A percentile compares a stretch with the other conserved stretches of the same genome.
Evolutionary conservation across 805 yeast genomes (phyloP).

Genomic region (Metschnikowia arizonensis): DNA sequence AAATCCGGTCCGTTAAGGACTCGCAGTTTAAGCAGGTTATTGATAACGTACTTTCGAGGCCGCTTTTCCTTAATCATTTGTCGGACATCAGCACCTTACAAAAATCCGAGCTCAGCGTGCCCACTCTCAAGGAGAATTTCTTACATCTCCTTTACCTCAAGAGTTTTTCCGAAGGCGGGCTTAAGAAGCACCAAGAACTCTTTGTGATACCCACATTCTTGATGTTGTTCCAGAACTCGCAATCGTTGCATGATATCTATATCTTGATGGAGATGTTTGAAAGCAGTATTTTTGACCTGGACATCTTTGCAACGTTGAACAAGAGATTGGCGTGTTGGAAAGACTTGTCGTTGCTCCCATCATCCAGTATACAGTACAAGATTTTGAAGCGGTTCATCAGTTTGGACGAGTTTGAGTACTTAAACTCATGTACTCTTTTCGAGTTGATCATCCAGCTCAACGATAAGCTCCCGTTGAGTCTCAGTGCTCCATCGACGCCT

Average conservation of each 20-base stretch:
- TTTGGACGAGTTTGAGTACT: slow-evolving; percentile 31
- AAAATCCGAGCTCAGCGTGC: slow-evolving; percentile 4
- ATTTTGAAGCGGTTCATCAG: slow-evolving; percentile 22
- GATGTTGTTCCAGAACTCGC: slow-evolving; percentile 24
- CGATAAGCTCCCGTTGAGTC: slow-evolving; percentile 41
- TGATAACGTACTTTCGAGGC: slow-evolving; percentile 24
- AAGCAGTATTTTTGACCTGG: slow-evolving; percentile 28
- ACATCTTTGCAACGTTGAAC: slow-evolving; percentile 26
- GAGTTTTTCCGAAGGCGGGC: slow-evolving; percentile 35
- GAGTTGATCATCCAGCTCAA: slow-evolving; percentile 36
- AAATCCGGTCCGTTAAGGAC: slow-evolving; percentile 29
- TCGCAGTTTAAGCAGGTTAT: slow-evolving; percentile 31
- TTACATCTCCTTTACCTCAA: slow-evolving; percentile 33
- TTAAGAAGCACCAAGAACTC: slow-evolving; percentile 37
- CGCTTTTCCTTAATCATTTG: slow-evolving; percentile 27
- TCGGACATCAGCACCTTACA: slow-evolving; percentile 2
- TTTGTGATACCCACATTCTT: slow-evolving; percentile 38
- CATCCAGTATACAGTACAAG: slow-evolving; percentile 21
- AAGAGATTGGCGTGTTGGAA: slow-evolving; percentile 28
- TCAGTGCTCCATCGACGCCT: slow-evolving; percentile 44
- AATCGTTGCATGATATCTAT: slow-evolving; percentile 25
- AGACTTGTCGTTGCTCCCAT: slow-evolving; percentile 18
- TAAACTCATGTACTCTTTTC: slow-evolving; percentile 29
- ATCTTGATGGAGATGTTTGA: slow-evolving; percentile 33
- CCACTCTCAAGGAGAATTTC: slow-evolving; percentile 23